phyloP scores from a whole-genome alignment of 768 basidiomycete species.

The Candolleomyces eurysporus region DNA sequence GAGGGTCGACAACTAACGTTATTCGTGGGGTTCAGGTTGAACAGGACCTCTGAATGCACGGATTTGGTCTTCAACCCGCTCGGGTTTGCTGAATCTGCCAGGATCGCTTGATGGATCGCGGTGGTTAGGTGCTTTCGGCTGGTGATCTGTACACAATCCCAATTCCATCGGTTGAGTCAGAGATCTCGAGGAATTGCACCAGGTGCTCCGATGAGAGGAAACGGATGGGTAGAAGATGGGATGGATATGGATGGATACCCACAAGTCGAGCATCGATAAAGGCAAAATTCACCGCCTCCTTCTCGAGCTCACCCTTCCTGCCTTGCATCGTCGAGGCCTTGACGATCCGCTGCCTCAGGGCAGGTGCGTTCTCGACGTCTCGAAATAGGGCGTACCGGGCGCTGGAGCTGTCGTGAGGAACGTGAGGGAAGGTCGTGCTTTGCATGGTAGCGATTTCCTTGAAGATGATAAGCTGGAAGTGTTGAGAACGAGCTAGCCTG shows the following conservation, averaged over 20 bases:
- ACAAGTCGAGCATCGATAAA: constrained; percentile 88
- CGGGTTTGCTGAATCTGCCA: constrained; percentile 36
- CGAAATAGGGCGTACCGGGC: constrained; percentile 68
- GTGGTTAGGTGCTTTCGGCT: constrained; percentile 80
- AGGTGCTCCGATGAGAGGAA: too few relatives aligned
- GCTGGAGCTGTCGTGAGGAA: constrained; percentile 35
- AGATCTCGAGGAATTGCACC: not conserved
- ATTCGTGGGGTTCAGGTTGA: constrained; percentile 80
- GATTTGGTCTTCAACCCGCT: constrained; percentile 32
- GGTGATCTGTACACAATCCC: constrained; percentile 58
- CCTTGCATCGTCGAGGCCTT: constrained; percentile 62
- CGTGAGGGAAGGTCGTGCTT: constrained; percentile 44
- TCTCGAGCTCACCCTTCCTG: constrained; percentile 59
- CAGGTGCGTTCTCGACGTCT: constrained; percentile 59
- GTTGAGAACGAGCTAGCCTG: too few relatives aligned
- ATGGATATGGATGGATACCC: constrained; percentile 21
- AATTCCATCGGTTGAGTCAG: constrained; percentile 4
- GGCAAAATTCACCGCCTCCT: constrained; percentile 82
- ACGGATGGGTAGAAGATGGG: too few relatives aligned
- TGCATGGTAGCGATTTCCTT: too few relatives aligned
- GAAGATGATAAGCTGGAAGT: too few relatives aligned
- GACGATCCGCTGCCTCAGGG: constrained; percentile 65
- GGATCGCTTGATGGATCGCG: constrained; percentile 78
- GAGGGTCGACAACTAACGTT: constrained; percentile 48
- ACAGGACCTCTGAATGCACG: constrained; percentile 89